These are phyloP conservation scores for Pseudogymnoascus destructans DNA, from an alignment of 2,329 filamentous ascomycete species.

Conservation along the genomic window DNA sequence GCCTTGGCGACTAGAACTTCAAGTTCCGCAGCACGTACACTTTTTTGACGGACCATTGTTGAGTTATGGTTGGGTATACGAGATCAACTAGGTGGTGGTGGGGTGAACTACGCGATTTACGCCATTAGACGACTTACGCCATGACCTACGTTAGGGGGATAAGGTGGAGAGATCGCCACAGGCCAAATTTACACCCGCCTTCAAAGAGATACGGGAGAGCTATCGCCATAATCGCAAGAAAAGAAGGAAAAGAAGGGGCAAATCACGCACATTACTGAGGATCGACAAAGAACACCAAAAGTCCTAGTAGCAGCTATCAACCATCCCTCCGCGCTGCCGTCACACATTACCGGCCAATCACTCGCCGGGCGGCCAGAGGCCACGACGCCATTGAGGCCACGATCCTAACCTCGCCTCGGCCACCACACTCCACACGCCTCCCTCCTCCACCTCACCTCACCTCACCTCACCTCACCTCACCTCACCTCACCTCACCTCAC, in stretches of 20 bases:
- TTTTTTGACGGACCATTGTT: too few species aligned
- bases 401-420: neutral
- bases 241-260: neutral
- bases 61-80: too few species aligned
- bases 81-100: too few species aligned
- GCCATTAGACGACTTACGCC: too few species aligned
- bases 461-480: too few species aligned
- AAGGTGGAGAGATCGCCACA: constrained; percentile 1
- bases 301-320: neutral
- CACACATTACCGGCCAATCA: neutral
- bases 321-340: neutral
- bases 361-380: neutral
- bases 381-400: neutral
- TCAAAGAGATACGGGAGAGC: neutral
- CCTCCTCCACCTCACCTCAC: neutral
- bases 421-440: neutral
- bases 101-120: too few species aligned
- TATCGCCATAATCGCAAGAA: neutral
- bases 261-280: neutral
- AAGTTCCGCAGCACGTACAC: too few species aligned
- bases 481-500: constrained; percentile 21
- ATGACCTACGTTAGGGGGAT: too few species aligned
- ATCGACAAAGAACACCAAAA: neutral
- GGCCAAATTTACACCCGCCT: constrained; percentile 1
- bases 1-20: too few species aligned